Base-by-base conservation (phyloP, 2,329 filamentous ascomycete genomes). In the Fusarium xylarioides region DNA sequence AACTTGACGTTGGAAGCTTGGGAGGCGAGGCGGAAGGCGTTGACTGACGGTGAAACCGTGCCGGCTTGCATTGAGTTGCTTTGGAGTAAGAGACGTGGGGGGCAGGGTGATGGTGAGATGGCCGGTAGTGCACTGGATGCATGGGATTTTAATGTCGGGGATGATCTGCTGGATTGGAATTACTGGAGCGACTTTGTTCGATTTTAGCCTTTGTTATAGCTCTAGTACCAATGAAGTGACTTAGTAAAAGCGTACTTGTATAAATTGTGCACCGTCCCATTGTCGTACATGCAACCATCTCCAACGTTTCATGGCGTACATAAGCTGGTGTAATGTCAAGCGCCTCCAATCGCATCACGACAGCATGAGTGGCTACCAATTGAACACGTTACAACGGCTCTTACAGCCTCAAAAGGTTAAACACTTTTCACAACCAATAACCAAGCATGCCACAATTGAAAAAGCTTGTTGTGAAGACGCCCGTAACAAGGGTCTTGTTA, bases 1-100 rank as follows among this genome's bases (percentile, higher is more conserved):
- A 68, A 73, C 7, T 14, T 78, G 14, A 61, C 65, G 2, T 21
- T 78, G 11, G 73, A 77, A 9, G 76, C 76, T 1, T 78, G 76
- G 76, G 69, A 77, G n/a, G 52, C 57, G 0, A 52, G 76, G 0
- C 62, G 68, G 16, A 70, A 64, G 19, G 55, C 35, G 15, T n/a
- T 71, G 4, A 34, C 52, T 1, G 55, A 61, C 5, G 21, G 14
- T 4, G 50, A 64, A 4, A 6, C 18, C 3, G 59, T 50, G 0
- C 75, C 73, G 1, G 23, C 35, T 3, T 77, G 71, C 15, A 68
- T 77, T 15, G 64, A 66, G 1, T 6, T 52, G 2, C 63, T 77
- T 0, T 60, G 63, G 52, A 46, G 50, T 4, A 73, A 63, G 38
- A 57, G 49, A 7, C 46, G 44, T 16, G n/a, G 14, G 16, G 54